A percentile compares a stretch with the other conserved stretches of the same genome.
These are phyloP conservation scores for Tarenaya hassleriana DNA, from an alignment of 345 rosid species.

Conservation along the genomic window DNA sequence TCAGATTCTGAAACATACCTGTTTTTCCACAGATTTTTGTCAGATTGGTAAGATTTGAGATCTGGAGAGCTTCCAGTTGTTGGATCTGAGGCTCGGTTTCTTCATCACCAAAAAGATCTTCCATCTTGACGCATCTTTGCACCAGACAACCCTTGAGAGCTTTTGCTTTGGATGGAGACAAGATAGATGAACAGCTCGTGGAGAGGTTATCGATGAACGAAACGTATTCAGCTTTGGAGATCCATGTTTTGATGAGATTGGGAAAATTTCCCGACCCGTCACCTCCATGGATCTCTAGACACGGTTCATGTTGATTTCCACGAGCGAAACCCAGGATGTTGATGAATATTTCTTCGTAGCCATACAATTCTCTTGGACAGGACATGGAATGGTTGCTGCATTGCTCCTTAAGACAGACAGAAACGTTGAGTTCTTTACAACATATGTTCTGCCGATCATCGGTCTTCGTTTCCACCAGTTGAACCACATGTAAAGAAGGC, in stretches of 20 bases:
- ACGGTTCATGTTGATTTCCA: constrained; percentile 4
- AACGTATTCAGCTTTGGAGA: constrained; percentile 25
- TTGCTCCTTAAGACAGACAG: too few species aligned
- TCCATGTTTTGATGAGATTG: constrained; percentile 11
- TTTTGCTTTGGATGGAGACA: constrained; percentile 21
- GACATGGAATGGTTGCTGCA: too few species aligned
- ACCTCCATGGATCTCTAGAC: constrained; percentile 33
- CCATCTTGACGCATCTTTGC: constrained; percentile 34
- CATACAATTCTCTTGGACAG: too few species aligned
- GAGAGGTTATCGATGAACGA: constrained; percentile 26
- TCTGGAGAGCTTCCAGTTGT: constrained; percentile 35
- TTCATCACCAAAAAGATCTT: constrained; percentile 23
- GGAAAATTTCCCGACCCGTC: too few species aligned
- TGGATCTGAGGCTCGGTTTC: constrained; percentile 15
- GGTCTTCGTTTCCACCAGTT: too few species aligned
- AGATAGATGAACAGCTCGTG: constrained; percentile 26
- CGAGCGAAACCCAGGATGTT: too few species aligned
- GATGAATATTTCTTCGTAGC: too few species aligned
- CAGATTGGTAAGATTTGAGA: constrained; percentile 38
- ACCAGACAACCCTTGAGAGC: constrained; percentile 40
- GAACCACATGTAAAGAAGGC: too few species aligned
- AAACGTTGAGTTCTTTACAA: too few species aligned
- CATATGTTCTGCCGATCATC: too few species aligned
- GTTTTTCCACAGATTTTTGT: constrained; percentile 16
- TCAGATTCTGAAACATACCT: constrained; percentile 32